Percentiles rank a stretch among this genome's conserved stretches.
phyloP scores from a whole-genome alignment of 1,139 yeast species.

The Scheffersomyces illinoinensis region DNA sequence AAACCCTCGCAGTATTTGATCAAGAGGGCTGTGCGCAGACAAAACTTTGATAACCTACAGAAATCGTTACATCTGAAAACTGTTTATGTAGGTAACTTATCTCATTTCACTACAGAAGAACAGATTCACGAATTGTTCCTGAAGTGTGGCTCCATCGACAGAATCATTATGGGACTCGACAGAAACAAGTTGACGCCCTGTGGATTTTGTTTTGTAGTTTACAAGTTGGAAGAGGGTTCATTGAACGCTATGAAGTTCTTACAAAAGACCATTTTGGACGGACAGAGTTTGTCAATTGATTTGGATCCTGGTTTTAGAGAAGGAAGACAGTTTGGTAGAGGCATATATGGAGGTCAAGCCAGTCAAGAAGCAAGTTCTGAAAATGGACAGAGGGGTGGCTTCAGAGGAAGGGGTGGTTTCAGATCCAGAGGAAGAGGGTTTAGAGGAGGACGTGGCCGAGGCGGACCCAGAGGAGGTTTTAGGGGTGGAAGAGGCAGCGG shows the following conservation, averaged over 20 bases:
- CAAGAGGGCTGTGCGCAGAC: constrained; percentile 65
- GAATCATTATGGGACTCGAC: constrained; percentile 92
- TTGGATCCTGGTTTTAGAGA: constrained; percentile 93
- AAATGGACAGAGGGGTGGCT: constrained; percentile 18
- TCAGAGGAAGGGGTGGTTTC: constrained; percentile 25
- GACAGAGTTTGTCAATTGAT: constrained; percentile 76
- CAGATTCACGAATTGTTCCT: constrained; percentile 84
- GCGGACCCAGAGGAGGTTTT: constrained; percentile 29
- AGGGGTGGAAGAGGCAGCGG: constrained; percentile 17
- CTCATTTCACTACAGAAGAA: constrained; percentile 90
- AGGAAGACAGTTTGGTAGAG: constrained; percentile 94
- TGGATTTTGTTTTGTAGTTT: constrained; percentile 92
- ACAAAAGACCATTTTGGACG: constrained; percentile 79
- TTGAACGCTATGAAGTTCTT: constrained; percentile 79
- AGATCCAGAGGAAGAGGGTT: constrained; percentile 22
- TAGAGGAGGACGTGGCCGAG: constrained; percentile 20
- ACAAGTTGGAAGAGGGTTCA: constrained; percentile 65
- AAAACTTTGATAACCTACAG: constrained; percentile 58
- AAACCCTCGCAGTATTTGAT: constrained; percentile 76
- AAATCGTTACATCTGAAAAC: constrained; percentile 69
- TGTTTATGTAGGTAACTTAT: constrained; percentile 80
- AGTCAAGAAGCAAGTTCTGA: constrained; percentile 35
- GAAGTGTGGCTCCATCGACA: constrained; percentile 73
- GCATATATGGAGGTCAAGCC: constrained; percentile 84
- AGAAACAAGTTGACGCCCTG: constrained; percentile 88